These are phyloP conservation scores for Trametes pubescens DNA, from an alignment of 1,284 basidiomycete genomes.

Conservation along the genomic window DNA sequence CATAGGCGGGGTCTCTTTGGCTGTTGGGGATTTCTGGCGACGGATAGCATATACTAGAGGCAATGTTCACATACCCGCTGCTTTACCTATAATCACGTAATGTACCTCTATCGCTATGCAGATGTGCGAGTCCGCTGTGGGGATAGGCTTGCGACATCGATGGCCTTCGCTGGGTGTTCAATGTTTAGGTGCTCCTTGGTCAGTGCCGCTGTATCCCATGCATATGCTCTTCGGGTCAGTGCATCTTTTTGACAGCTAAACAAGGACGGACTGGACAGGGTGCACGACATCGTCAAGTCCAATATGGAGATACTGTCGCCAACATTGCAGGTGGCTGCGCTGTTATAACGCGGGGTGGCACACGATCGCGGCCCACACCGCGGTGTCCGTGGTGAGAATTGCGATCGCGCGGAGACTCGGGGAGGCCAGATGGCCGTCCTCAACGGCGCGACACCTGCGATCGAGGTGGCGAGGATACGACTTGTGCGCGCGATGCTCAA, in stretches of 20 bases:
- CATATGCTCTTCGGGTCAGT: too few relatives aligned
- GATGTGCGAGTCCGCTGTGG: not conserved
- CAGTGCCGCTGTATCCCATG: too few relatives aligned
- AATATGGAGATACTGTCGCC: too few relatives aligned
- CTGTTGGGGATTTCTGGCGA: not conserved
- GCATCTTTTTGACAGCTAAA: too few relatives aligned
- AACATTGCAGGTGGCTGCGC: not conserved
- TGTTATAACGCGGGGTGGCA: not conserved
- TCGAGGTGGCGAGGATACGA: not conserved
- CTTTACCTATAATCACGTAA: constrained; percentile 26
- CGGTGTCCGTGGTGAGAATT: constrained; percentile 24
- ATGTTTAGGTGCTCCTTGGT: too few relatives aligned
- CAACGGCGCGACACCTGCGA: not conserved
- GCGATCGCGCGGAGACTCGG: constrained; percentile 34
- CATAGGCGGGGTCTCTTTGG: constrained; percentile 18
- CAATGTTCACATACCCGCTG: constrained; percentile 23
- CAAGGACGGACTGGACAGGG: too few relatives aligned
- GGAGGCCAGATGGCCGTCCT: not conserved
- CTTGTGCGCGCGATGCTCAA: not conserved
- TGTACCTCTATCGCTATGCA: constrained; percentile 15
- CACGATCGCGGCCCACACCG: constrained; percentile 16
- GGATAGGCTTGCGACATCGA: not conserved
- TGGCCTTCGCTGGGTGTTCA: not conserved
- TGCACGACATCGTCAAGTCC: too few relatives aligned
- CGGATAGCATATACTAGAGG: constrained; percentile 15